These are phyloP conservation scores for Coprinopsis sp. DNA, from an alignment of 768 basidiomycete species.

Conservation along the genomic window DNA sequence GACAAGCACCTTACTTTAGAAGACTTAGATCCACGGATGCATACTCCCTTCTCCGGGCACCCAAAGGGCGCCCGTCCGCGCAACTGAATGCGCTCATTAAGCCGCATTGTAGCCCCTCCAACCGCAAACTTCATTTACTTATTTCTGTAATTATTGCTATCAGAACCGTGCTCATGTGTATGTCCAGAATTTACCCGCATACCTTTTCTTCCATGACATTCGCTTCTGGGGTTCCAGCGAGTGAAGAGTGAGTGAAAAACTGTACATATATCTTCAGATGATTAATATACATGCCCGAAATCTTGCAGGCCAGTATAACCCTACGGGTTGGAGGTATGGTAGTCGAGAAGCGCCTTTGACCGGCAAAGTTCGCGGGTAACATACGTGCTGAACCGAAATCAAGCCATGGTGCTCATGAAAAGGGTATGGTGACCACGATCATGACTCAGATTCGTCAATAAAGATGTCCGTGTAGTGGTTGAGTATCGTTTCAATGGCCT, in stretches of 20 bases:
- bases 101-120: not conserved
- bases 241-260: not conserved
- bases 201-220: not conserved
- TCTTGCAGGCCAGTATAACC: not conserved
- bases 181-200: not conserved
- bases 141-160: too few relatives aligned
- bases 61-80: too few relatives aligned
- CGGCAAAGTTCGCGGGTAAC: slow-evolving; percentile 5
- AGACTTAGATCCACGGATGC: not conserved
- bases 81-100: too few relatives aligned
- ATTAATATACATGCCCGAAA: slow-evolving; percentile 9
- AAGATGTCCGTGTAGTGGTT: slow-evolving; percentile 96
- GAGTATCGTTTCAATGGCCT: slow-evolving; percentile 95
- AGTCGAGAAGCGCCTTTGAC: slow-evolving; percentile 5
- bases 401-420: not conserved
- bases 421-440: slow-evolving; percentile 2
- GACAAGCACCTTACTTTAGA: slow-evolving; percentile 10
- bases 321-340: slow-evolving; percentile 6
- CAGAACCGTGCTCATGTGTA: not conserved
- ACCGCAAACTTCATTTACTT: not conserved
- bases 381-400: slow-evolving; percentile 10
- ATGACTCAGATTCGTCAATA: slow-evolving; percentile 73
- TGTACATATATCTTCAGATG: slow-evolving; percentile 6
- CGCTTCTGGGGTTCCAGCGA: not conserved
- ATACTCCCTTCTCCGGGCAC: not conserved